These are phyloP conservation scores for Xylariaceae sp. DNA, from an alignment of 2,329 filamentous ascomycete genomes.

Conservation along the genomic window DNA sequence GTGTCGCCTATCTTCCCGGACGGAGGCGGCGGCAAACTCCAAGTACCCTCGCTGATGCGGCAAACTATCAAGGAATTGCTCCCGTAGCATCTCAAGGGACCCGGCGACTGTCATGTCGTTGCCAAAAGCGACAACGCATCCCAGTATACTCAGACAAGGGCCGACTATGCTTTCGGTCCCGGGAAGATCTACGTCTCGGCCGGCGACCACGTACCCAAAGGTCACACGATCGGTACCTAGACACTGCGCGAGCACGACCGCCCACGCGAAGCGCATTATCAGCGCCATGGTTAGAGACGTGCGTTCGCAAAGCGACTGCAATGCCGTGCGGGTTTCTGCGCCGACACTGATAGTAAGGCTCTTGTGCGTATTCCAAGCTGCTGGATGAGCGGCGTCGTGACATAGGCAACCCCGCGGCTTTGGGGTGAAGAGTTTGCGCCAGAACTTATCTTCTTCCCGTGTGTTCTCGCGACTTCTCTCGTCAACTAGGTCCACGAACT, in stretches of 20 bases:
- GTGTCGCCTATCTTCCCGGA: neutral
- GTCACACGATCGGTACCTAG: neutral
- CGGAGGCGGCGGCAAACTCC: neutral
- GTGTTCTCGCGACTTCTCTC: neutral
- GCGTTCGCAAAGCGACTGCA: neutral
- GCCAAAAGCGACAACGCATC: neutral
- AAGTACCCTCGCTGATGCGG: neutral
- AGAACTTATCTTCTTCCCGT: neutral
- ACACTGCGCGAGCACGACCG: neutral
- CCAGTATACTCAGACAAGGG: neutral
- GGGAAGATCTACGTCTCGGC: neutral
- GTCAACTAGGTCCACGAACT: neutral
- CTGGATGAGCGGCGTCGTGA: neutral
- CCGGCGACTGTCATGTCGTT: neutral
- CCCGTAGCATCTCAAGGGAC: neutral
- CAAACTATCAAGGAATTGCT: neutral
- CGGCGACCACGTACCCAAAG: neutral
- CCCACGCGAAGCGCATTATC: neutral
- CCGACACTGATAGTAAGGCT: neutral
- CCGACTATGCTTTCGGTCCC: neutral
- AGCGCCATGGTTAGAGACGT: neutral
- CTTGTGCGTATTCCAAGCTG: neutral
- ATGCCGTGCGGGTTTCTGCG: neutral
- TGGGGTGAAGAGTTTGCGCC: neutral
- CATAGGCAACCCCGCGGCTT: neutral